Percentiles rank a stretch among this genome's conserved stretches.
Evolutionary conservation across 2,329 filamentous ascomycete genomes (phyloP).

Genomic region (Cadophora sp.): DNA sequence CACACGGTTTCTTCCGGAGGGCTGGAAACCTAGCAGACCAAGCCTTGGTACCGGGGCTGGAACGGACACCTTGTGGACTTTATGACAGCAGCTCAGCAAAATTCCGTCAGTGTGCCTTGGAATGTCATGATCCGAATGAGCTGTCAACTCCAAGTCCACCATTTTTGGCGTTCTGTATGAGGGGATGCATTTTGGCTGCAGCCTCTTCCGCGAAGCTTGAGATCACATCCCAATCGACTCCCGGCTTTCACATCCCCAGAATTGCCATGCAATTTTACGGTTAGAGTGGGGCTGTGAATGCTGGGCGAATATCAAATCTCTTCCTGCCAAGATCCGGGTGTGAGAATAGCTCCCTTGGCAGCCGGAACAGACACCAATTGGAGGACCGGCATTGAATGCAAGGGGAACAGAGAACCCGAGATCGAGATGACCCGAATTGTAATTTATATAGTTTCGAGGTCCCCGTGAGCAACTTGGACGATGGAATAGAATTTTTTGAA

Average conservation of each 20-base stretch:
- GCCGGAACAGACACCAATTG: slow-evolving; percentile 11
- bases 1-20: slow-evolving; percentile 10
- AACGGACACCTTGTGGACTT: slow-evolving; percentile 9
- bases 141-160: background rate
- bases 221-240: background rate
- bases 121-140: background rate
- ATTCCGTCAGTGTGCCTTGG: background rate
- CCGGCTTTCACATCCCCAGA: background rate
- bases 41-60: slow-evolving; percentile 2
- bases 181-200: background rate
- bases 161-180: slow-evolving; percentile 7
- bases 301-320: slow-evolving; percentile 12
- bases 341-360: background rate
- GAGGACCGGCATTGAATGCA: background rate
- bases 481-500: background rate
- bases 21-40: slow-evolving; percentile 6
- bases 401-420: background rate
- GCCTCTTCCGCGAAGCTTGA: slow-evolving; percentile 11
- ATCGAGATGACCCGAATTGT: slow-evolving; percentile 10
- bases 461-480: background rate
- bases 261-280: background rate
- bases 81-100: background rate
- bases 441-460: slow-evolving; percentile 6
- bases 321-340: slow-evolving; percentile 6
- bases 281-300: background rate